Evolutionary conservation across 805 yeast species (phyloP), one percentile per base, ranked within the genome.

Genomic region (Kodamaea kakaduensis): DNA sequence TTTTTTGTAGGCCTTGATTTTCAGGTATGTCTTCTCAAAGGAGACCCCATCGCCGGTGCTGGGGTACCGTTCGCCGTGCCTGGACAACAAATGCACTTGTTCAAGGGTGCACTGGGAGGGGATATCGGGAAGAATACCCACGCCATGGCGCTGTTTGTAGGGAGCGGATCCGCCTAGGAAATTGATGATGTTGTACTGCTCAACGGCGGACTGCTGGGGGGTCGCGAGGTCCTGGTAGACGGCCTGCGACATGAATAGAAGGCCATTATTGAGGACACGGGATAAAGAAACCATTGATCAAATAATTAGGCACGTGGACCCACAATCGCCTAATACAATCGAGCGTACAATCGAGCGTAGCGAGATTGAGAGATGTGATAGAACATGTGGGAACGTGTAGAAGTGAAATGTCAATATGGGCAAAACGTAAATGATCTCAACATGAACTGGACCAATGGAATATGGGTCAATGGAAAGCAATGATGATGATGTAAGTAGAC

Each of bases 61-160:
- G 6, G 71, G 67, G 50, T 67, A 83, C 44, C 95, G 65, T 55
- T 84, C 93, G 14, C 90, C 94, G 51, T 86, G 94, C 50, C 95
- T 72, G 46, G 79, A 77, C 34, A 82, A 59, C 15, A 83, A 58
- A 45, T 81, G 87, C 7, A 82, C 85, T 55, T 83, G 90, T 46
- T 75, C 75, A 37, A 79, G 63, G 5, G 56, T 48, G 55, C 84
- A 79, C 29, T 62, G 63, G 6, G 55, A 61, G 38, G 58, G 58
- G 17, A 52, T 43, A 23, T 45, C 56, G 14, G 58, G 44, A n/a
- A 48, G 44, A 17, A 52, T 52, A 1, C 58, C 58, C 22, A 36
- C 50, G 1, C 58, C 58, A 4, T 52, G 50, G 24, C 52, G 48
- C 25, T 54, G 58, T 10, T 48, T 42, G 35, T 54, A 52, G 5